Conservation (phyloP, 2,329 filamentous ascomycete genomes). For the Chaetomium sp. region DNA sequence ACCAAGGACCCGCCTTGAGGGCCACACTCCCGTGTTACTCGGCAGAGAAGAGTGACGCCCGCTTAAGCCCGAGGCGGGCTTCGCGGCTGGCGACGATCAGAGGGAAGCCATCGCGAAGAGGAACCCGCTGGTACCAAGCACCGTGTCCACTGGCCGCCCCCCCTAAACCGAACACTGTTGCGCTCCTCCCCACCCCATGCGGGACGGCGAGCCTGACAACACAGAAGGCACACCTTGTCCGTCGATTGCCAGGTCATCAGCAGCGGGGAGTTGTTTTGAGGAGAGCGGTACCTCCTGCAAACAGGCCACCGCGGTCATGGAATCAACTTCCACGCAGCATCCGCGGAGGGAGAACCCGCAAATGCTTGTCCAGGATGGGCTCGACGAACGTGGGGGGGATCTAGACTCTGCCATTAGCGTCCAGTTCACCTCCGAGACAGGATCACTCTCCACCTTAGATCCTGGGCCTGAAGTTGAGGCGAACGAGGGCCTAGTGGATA, state of each 20-base stretch:
- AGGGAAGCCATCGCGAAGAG: not conserved
- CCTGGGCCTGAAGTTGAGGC: conserved; percentile 9
- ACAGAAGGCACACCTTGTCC: conserved; percentile 1
- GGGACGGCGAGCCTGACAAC: conserved; percentile 3
- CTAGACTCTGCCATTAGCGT: conserved; percentile 12
- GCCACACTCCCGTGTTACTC: conserved; percentile 8
- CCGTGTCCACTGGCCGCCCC: too few species aligned
- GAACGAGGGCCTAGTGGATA: not conserved
- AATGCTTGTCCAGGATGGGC: not conserved
- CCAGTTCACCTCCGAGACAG: conserved; percentile 23
- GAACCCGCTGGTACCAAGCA: not conserved
- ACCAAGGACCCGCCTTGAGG: conserved; percentile 5
- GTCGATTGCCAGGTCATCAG: conserved; percentile 19
- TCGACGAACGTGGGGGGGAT: not conserved
- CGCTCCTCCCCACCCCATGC: too few species aligned
- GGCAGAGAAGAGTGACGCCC: conserved; percentile 15
- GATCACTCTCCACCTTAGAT: conserved; percentile 21
- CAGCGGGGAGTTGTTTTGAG: conserved; percentile 10
- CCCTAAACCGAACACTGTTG: too few species aligned
- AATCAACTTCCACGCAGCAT: conserved; percentile 9
- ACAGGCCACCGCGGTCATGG: conserved; percentile 3
- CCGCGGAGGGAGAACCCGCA: conserved; percentile 2
- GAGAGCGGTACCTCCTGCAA: conserved; percentile 1
- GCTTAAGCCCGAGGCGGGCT: conserved; percentile 4
- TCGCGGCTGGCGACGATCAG: conserved; percentile 1